Base-by-base conservation (phyloP, 768 basidiomycete species). In the Lentinula sp. region DNA sequence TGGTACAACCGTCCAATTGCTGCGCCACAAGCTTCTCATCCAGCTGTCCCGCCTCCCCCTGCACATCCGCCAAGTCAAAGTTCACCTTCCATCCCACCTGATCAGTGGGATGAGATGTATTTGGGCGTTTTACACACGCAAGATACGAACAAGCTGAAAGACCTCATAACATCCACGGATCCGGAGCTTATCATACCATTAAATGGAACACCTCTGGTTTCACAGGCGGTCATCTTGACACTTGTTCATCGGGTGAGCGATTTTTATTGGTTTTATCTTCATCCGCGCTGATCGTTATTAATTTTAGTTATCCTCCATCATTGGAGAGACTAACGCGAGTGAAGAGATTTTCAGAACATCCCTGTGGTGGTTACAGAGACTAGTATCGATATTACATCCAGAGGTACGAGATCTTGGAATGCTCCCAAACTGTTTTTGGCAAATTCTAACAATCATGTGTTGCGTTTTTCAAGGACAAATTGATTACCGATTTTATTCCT, bases 81-180 rank as follows among this genome's bases (percentile, higher is more conserved):
- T 63, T 75, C 84, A 32, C 81, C 83, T 15, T 80, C 86, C n/a
- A 73, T 77, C 46, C 81, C 80, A 66, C 59, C 79, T 49, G 91
- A 91, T 69, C 88, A 91, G 64, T 93, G 91, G 91, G 91, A 93
- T 64, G 89, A 91, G 62, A 82, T 85, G 9, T 93, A 92, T 70
- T 79, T 93, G 39, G 81, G 84, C 16, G 87, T 91, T 37, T 76
- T 93, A 59, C 85, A 87, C 63, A 84, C 84, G 37, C 89, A 93
- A 70, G 91, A 93, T 66, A 67, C 81, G 15, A 76, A 80, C 63
- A 89, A 91, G 71, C 82, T 93, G 57, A 85, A 89, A 16, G 88
- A 89, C 67, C 74, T 93, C 31, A 75, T 93, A 63, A 76, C 81
- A 34, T 83, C 85, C 60, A 91, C 86, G 23, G 91, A 87, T 67